Percentiles rank a stretch among this genome's conserved stretches.
These are phyloP conservation scores for Phycomyces nitens DNA, from an alignment of 192 early-diverging fungal species.

Conservation along the genomic window DNA sequence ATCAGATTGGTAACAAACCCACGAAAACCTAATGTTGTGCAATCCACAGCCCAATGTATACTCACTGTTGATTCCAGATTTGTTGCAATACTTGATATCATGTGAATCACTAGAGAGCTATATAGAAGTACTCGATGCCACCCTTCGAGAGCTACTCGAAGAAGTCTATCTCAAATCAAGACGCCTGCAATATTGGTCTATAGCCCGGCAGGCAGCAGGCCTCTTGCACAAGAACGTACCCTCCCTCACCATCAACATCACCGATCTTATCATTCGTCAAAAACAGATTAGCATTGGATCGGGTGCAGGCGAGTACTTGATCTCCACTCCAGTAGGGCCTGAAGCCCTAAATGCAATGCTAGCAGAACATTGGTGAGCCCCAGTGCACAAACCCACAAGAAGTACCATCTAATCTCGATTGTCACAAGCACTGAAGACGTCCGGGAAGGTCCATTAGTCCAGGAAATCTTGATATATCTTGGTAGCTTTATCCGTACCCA, in stretches of 20 bases:
- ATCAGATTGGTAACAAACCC: conserved; percentile 51
- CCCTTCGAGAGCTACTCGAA: conserved; percentile 60
- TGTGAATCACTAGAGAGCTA: conserved; percentile 57
- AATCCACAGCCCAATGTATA: background rate
- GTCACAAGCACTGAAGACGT: conserved; percentile 60
- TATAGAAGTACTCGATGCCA: conserved; percentile 46
- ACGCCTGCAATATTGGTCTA: conserved; percentile 66
- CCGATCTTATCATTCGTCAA: conserved; percentile 74
- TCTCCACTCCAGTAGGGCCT: conserved; percentile 66
- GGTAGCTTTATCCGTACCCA: conserved; percentile 66
- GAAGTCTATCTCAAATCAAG: conserved; percentile 80
- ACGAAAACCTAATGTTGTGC: background rate
- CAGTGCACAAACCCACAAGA: background rate
- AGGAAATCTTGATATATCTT: conserved; percentile 77
- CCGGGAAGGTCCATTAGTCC: conserved; percentile 75
- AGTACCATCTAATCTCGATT: background rate
- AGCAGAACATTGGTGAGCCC: conserved; percentile 53
- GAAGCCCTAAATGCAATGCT: conserved; percentile 63
- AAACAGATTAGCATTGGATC: conserved; percentile 76
- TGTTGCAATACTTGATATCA: conserved; percentile 73
- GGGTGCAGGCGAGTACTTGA: conserved; percentile 60
- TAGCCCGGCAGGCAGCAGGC: conserved; percentile 76
- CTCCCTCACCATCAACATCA: conserved; percentile 70
- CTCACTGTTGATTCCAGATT: conserved; percentile 29
- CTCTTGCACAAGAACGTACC: conserved; percentile 72